Evolutionary conservation across 2,329 filamentous ascomycete species (phyloP), one percentile per base, ranked within the genome.

Genomic region (Fusarium sarcochroum): DNA sequence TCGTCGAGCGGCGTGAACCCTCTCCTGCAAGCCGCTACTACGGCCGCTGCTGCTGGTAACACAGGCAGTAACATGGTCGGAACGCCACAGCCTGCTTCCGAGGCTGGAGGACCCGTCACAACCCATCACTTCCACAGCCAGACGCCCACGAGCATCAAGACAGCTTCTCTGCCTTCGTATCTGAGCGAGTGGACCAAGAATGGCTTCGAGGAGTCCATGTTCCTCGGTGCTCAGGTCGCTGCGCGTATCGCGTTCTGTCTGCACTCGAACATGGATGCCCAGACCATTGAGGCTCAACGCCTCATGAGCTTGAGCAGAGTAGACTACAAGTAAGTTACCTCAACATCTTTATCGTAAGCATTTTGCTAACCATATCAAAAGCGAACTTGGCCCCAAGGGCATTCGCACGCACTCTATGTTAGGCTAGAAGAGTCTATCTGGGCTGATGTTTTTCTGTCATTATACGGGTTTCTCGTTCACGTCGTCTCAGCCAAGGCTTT

Each of bases 101-200:
- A 80, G 25, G 76, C 73, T 6, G 78, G 74, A 48, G 79, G 76
- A 2, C 79, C 79, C 17, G 69, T 69, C 6, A 72, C 78, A 42
- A 75, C 78, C 21, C 83, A 85, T 70, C 86, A 88, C 76, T 87
- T 86, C 76, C 87, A 89, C 76, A 85, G 85, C 72, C 87, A 89
- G 82, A 96, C 93, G 9, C 94, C 94, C 0, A 97, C 91, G 23
- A 91, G 88, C 50, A 94, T 97, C 82, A 95, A 93, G 83, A 84
- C 89, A 27, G 89, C 93, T 27, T 87, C 89, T 69, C 84, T 93
- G 70, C 94, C 94, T 1, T 91, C 93, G 53, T 97, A 98, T 79
- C 91, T 97, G 71, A 88, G 91, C 13, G 94, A 97, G 79, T 98
- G 94, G 93, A 93, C 93, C 76, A 94, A 92, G 80, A 88, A 90